Evolutionary conservation across 2,329 filamentous ascomycete species (phyloP).

Genomic region (Pseudogymnoascus sp.): DNA sequence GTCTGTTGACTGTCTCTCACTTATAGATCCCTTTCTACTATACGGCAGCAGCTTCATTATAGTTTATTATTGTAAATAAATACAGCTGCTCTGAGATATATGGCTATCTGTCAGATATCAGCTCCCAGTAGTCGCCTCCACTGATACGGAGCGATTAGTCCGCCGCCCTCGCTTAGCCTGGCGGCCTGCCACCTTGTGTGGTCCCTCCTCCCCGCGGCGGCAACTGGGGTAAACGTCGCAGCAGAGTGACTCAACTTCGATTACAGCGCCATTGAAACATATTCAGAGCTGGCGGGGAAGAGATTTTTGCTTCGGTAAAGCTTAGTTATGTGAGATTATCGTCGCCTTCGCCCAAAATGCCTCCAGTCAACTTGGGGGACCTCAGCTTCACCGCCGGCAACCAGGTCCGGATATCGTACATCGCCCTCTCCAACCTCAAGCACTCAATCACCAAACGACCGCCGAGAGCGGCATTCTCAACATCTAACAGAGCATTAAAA

Average conservation of each 20-base stretch:
- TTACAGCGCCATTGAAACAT: not conserved
- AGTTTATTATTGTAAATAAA: not conserved
- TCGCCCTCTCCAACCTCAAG: constrained; percentile 28
- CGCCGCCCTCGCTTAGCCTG: not conserved
- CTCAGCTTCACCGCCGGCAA: constrained; percentile 16
- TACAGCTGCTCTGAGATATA: not conserved
- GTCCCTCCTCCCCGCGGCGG: not conserved
- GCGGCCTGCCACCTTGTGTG: constrained; percentile 1
- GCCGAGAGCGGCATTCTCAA: constrained; percentile 23
- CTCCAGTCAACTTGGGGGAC: constrained; percentile 25
- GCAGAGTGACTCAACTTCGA: not conserved
- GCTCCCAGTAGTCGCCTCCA: not conserved
- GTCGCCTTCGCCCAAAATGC: constrained; percentile 1
- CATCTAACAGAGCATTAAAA: constrained; percentile 29
- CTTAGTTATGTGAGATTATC: constrained; percentile 2
- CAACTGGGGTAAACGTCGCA: not conserved
- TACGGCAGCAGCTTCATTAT: not conserved
- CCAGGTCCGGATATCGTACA: constrained; percentile 34
- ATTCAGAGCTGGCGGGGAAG: not conserved
- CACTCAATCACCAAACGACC: constrained; percentile 14
- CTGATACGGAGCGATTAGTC: not conserved
- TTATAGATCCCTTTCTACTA: not conserved
- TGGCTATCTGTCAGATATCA: not conserved
- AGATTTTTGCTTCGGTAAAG: not conserved
- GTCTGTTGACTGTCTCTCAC: not conserved